A percentile compares a stretch with the other conserved stretches of the same genome.
Evolutionary conservation across 169 alveolate genomes (phyloP).

Genomic region (Toxoplasma gondii): DNA sequence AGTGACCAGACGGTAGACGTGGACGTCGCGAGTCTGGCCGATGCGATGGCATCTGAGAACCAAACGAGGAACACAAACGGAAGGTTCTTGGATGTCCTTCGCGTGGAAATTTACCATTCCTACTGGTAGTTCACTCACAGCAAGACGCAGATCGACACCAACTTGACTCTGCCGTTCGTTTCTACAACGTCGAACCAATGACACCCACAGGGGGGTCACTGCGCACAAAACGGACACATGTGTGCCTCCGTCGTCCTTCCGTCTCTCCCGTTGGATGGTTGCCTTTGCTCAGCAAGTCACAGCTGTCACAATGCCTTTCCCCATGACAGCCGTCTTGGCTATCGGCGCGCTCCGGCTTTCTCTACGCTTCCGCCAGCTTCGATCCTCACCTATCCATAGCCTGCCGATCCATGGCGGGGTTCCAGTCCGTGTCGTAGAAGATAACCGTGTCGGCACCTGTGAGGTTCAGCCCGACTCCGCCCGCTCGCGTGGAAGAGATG

Average conservation of each 20-base stretch:
- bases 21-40: conserved; percentile 98
- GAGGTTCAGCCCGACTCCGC: conserved; percentile 98
- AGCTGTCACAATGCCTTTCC: no score
- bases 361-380: no score
- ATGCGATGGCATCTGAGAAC: conserved; percentile 93
- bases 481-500: conserved; percentile 98
- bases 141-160: no score
- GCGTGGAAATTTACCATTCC: background rate
- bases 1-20: conserved; percentile 95
- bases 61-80: background rate
- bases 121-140: background rate
- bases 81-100: background rate
- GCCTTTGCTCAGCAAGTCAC: no score
- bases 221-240: no score
- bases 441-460: conserved; percentile 98
- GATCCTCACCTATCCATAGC: conserved; percentile 94
- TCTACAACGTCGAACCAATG: no score
- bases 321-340: no score
- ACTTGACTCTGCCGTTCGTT: no score
- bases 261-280: no score
- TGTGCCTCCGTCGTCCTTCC: no score
- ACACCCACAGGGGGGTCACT: no score
- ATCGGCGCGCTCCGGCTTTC: no score
- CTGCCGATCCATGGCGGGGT: conserved; percentile 99
- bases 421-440: conserved; percentile 99